phyloP scores from a whole-genome alignment of 208 protist genomes.

The Trypanosoma mega region DNA sequence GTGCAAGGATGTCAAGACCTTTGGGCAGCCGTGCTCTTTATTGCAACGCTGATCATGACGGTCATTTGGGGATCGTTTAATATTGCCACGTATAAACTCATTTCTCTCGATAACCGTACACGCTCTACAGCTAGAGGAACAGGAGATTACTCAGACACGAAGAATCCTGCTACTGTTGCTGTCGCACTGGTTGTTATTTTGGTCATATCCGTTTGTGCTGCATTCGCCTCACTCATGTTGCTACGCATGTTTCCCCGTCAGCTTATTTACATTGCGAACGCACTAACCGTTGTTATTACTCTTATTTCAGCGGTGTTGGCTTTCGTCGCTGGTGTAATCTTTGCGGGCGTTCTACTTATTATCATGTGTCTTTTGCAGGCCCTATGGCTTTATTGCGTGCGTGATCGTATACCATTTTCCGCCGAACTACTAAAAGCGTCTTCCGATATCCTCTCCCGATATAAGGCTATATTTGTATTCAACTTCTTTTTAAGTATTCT shows the following conservation, averaged over 20 bases:
- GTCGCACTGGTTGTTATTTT: slow-evolving; percentile 5
- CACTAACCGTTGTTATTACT: slow-evolving; percentile 32
- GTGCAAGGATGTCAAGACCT: slow-evolving; percentile 56
- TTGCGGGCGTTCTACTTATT: slow-evolving; percentile 42
- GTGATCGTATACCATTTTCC: slow-evolving; percentile 63
- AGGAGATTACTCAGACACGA: not conserved
- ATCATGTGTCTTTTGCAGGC: slow-evolving; percentile 29
- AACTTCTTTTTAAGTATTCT: slow-evolving; percentile 27
- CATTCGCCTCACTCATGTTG: slow-evolving; percentile 18
- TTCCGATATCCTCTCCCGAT: slow-evolving; percentile 28
- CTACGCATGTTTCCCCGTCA: slow-evolving; percentile 26
- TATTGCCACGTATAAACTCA: slow-evolving; percentile 35
- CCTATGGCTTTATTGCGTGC: slow-evolving; percentile 61
- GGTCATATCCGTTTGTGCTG: slow-evolving; percentile 18
- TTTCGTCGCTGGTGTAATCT: slow-evolving; percentile 26
- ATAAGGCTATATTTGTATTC: slow-evolving; percentile 49
- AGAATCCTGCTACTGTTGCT: not conserved
- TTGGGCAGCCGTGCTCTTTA: slow-evolving; percentile 56
- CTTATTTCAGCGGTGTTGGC: slow-evolving; percentile 31
- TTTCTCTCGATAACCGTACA: not conserved
- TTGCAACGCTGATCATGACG: slow-evolving; percentile 40
- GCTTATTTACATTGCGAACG: slow-evolving; percentile 68
- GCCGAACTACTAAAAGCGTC: slow-evolving; percentile 47
- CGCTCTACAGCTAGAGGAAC: not conserved
- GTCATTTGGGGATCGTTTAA: slow-evolving; percentile 62